These are phyloP conservation scores for Colletotrichum sp. DNA, from an alignment of 2,329 filamentous ascomycete species.

Conservation along the genomic window DNA sequence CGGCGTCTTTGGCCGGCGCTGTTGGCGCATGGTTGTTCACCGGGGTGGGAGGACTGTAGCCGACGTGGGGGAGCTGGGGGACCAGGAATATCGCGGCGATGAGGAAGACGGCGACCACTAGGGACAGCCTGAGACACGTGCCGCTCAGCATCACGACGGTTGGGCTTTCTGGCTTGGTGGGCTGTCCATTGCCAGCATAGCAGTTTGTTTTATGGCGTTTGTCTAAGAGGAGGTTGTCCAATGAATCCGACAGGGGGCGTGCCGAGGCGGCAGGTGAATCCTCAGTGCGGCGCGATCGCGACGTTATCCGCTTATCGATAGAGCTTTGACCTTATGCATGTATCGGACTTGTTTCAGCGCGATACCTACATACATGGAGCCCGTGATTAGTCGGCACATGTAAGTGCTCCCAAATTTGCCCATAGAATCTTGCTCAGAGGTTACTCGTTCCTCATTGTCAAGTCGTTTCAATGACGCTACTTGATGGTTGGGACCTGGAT, in stretches of 20 bases:
- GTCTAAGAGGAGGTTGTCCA: not conserved
- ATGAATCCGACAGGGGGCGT: not conserved
- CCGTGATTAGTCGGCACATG: not conserved
- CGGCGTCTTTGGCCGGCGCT: not conserved
- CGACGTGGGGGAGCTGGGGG: slow-evolving; percentile 10
- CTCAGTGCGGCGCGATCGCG: not conserved
- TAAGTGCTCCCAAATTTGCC: not conserved
- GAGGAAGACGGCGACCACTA: slow-evolving; percentile 17
- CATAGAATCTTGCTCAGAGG: not conserved
- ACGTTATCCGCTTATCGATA: not conserved
- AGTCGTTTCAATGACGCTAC: not conserved
- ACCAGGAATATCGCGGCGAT: slow-evolving; percentile 16
- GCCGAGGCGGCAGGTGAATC: not conserved
- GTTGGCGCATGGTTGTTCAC: not conserved
- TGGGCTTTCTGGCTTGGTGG: not conserved
- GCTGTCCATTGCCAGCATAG: not conserved
- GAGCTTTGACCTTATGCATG: not conserved
- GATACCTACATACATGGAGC: not conserved
- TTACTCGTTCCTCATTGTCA: not conserved
- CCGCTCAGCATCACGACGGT: slow-evolving; percentile 1
- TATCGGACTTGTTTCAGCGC: not conserved
- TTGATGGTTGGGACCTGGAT: not conserved
- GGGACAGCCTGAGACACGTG: slow-evolving; percentile 5
- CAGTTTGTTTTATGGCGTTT: not conserved
- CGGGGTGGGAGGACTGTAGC: not conserved